Base-by-base conservation (phyloP, 257 asterid species). In the Jacaranda copaia region DNA sequence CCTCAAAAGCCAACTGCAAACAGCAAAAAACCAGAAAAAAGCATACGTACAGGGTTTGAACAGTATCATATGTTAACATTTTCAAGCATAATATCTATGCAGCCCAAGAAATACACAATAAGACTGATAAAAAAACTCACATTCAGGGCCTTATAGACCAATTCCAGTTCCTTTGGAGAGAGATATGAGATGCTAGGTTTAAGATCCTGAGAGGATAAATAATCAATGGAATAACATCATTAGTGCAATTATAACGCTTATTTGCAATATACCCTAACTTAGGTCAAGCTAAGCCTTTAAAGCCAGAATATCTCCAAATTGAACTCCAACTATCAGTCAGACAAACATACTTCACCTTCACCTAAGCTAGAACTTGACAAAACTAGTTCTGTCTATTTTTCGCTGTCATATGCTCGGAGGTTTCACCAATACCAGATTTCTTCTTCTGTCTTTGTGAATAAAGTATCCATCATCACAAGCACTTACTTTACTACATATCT, bases 141-240 rank as follows among this genome's bases (percentile, higher is more conserved):
- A 79, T 85, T 72, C 80, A 94, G 76, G 51, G 97, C 96, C 73
- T 84, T 85, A 73, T 55, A 88, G 69, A 94, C 96, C 88, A 87
- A 84, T 69, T 88, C 91, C 89, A 90, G 77, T 82, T 92, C 98
- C 82, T 82, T 86, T 55, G 87, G 66, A 15, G 91, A 76, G 70
- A 94, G 97, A 87, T 94, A 94, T 48, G 97, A 87, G 84, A 94
- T 87, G 65, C 89, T 80, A 60, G 93, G 92, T 83, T 79, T 76
- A 77, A 94, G 97, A 83, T 85, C 97, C 98, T 94, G 94, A 38
- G 52, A 72, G 20, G 77, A 80, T 8, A 74, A 75, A 80, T 8
- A 79, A 66, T 64, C 19, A 77, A 59, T n/a, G 11, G 53, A 62
- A 42, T 13, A 46, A 69, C 40, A 15, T 57, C 42, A 46, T 58